Percentiles rank a stretch among this genome's conserved stretches.
These are phyloP conservation scores for Cyclostephanos tholiformis DNA, from an alignment of 108 stramenopile genomes.

Conservation along the genomic window DNA sequence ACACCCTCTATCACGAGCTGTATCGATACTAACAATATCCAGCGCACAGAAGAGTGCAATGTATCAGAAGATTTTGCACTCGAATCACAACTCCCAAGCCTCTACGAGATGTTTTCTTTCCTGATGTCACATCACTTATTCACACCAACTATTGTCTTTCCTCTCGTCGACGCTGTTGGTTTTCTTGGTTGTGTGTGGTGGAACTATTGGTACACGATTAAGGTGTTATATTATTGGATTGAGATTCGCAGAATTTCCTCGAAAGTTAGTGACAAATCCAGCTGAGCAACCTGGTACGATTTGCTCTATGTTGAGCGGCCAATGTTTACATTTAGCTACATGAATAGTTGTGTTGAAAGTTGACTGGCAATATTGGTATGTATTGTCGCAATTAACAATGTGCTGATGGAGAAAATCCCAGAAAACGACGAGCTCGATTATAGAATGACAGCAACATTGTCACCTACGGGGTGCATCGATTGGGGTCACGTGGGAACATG, in stretches of 20 bases:
- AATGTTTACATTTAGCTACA: too few species aligned
- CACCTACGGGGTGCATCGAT: slow-evolving; percentile 88
- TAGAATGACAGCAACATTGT: neutral
- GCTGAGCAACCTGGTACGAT: too few species aligned
- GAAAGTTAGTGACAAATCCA: too few species aligned
- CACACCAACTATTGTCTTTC: slow-evolving; percentile 27
- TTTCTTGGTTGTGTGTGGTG: slow-evolving; percentile 40
- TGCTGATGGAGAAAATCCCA: neutral
- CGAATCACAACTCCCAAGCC: slow-evolving; percentile 3
- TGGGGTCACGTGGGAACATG: slow-evolving; percentile 98
- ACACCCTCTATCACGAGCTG: neutral
- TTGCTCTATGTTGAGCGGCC: too few species aligned
- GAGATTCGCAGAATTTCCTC: slow-evolving; percentile 10
- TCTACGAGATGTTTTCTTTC: slow-evolving; percentile 11
- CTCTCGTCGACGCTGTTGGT: slow-evolving; percentile 22
- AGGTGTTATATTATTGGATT: slow-evolving; percentile 24
- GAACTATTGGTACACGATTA: slow-evolving; percentile 28
- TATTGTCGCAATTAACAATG: neutral
- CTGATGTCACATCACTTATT: slow-evolving; percentile 35
- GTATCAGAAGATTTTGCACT: neutral
- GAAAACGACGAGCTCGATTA: neutral
- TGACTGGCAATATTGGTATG: too few species aligned
- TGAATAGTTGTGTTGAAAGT: too few species aligned
- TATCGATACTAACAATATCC: neutral
- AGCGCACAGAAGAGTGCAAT: slow-evolving; percentile 1